A percentile compares a stretch with the other conserved stretches of the same genome.
Evolutionary conservation across 139 green algal genomes (phyloP).

Genomic region (Coelastrella sp.): DNA sequence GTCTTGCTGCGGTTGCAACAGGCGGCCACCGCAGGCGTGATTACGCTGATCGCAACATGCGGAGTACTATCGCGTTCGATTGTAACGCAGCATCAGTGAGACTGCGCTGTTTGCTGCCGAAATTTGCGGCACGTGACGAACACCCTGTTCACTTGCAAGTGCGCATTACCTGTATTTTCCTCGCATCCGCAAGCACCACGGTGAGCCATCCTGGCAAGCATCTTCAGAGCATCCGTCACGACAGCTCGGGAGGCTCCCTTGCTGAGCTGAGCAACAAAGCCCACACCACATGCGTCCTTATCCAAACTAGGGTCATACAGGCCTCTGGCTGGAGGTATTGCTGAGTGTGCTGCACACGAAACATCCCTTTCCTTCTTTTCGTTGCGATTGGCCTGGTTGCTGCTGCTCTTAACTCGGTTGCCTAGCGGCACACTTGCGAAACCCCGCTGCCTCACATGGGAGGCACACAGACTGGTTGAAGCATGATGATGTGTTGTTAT

Average conservation of each 20-base stretch:
- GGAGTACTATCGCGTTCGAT: no score
- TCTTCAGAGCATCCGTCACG: conserved; percentile 90
- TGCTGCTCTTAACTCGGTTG: not conserved
- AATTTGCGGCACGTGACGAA: not conserved
- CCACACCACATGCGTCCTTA: conserved; percentile 91
- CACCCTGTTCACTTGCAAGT: not conserved
- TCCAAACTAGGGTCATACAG: conserved; percentile 75
- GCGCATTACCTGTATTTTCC: conserved; percentile 82
- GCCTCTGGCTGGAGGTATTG: conserved; percentile 40
- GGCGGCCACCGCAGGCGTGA: not conserved
- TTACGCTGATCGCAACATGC: not conserved
- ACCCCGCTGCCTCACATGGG: not conserved
- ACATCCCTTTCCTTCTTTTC: not conserved
- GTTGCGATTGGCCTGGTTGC: not conserved
- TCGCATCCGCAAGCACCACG: conserved; percentile 96
- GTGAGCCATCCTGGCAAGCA: conserved; percentile 79
- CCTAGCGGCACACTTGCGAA: not conserved
- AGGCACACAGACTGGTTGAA: not conserved
- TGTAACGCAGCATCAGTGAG: not conserved
- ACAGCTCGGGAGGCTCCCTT: conserved; percentile 78
- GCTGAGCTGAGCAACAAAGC: conserved; percentile 92
- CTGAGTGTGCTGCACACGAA: conserved; percentile 11
- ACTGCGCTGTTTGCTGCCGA: not conserved
- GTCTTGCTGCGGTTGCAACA: not conserved
- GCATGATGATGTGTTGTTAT: not conserved